phyloP scores from a whole-genome alignment of 164 flowering plant species.

The Amborella trichopoda region DNA sequence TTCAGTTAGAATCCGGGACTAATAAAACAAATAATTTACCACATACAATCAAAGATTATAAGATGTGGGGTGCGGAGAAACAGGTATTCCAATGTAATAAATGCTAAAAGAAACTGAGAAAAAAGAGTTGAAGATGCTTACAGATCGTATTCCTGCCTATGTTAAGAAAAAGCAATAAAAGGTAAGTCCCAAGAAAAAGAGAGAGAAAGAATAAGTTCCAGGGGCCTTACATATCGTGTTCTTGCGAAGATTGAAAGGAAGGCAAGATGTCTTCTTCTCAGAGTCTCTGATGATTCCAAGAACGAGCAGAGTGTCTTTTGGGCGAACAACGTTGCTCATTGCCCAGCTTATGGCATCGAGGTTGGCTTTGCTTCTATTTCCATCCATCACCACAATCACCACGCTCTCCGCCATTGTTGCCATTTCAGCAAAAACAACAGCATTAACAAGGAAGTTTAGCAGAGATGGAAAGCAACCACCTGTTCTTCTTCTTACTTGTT shows the following conservation, averaged over 20 bases:
- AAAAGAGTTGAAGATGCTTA: not conserved
- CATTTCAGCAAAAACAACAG: too few relatives aligned
- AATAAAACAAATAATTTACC: too few relatives aligned
- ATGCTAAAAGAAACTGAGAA: not conserved
- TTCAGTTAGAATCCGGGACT: too few relatives aligned
- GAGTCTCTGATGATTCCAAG: constrained; percentile 23
- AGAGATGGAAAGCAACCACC: too few relatives aligned
- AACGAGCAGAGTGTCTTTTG: constrained; percentile 28
- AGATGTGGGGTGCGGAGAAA: too few relatives aligned
- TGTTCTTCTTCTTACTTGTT: too few relatives aligned
- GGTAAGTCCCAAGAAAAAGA: not conserved
- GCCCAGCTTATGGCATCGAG: constrained; percentile 30
- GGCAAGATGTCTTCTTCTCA: constrained; percentile 27
- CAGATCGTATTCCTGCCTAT: not conserved
- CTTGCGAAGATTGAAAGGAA: constrained; percentile 20
- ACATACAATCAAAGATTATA: too few relatives aligned
- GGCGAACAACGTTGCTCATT: constrained; percentile 27
- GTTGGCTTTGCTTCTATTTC: constrained; percentile 18
- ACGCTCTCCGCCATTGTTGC: not conserved
- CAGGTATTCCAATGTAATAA: too few relatives aligned
- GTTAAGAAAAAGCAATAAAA: not conserved
- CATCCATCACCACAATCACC: constrained; percentile 37
- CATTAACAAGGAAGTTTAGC: too few relatives aligned
- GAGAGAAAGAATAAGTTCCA: constrained; percentile 18
- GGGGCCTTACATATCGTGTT: too few relatives aligned